Evolutionary conservation across 768 basidiomycete species (phyloP).

Genomic region (Amanita subjunquillea): DNA sequence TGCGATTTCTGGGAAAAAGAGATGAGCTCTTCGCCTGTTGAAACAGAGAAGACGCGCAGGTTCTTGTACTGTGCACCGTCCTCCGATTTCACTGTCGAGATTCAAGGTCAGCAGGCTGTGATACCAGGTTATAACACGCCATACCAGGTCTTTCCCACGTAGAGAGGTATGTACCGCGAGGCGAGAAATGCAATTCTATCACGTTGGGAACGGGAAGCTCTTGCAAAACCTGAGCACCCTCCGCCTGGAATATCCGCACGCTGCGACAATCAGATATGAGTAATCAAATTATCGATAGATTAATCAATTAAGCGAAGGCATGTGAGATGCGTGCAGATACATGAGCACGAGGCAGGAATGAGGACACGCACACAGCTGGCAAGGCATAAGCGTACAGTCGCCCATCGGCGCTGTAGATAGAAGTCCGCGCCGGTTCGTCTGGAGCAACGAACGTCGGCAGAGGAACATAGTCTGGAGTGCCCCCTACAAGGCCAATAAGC

Average conservation of each 20-base stretch:
- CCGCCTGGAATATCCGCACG: conserved; percentile 69
- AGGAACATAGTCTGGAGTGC: conserved; percentile 64
- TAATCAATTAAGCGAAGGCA: conserved; percentile 1
- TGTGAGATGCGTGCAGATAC: not conserved
- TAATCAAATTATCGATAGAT: not conserved
- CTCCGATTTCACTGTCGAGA: conserved; percentile 64
- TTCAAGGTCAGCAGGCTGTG: not conserved
- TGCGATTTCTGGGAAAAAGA: conserved; percentile 85
- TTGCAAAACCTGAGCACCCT: conserved; percentile 61
- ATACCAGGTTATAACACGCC: conserved; percentile 10
- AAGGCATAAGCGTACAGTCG: conserved; percentile 80
- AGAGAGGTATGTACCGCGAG: conserved; percentile 85
- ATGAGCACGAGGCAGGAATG: conserved; percentile 10
- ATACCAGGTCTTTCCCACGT: conserved; percentile 88
- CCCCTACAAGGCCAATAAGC: conserved; percentile 76
- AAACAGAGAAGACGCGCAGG: conserved; percentile 79
- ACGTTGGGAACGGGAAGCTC: conserved; percentile 69
- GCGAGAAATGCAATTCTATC: conserved; percentile 85
- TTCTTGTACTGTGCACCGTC: conserved; percentile 92
- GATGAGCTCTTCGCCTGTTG: conserved; percentile 79
- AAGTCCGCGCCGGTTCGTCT: conserved; percentile 64
- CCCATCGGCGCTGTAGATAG: conserved; percentile 80
- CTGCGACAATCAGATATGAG: conserved; percentile 23
- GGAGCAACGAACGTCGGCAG: conserved; percentile 56
- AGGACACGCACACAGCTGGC: conserved; percentile 50